These are phyloP conservation scores for Dictyostelium discoideum DNA, from an alignment of 78 protist species.

Conservation along the genomic window dicty_2.7 NC_007089.4:2115001-2115500, in stretches of 20 bases:
- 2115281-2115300: slow-evolving; percentile 15
- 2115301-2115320: slow-evolving; percentile 28
- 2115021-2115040: slow-evolving; percentile 75
- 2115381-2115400: slow-evolving; percentile 42
- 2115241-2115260: slow-evolving; percentile 50
- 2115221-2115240: background rate
- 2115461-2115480: no score
- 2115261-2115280: slow-evolving; percentile 69
- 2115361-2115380: slow-evolving; percentile 53
- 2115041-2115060: slow-evolving; percentile 38
- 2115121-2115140: slow-evolving; percentile 68
- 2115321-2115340: slow-evolving; percentile 51
- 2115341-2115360: slow-evolving; percentile 24
- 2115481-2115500: no score
- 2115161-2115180: no score
- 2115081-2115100: slow-evolving; percentile 56
- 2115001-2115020: slow-evolving; percentile 11
- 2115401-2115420: slow-evolving; percentile 51
- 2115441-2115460: no score
- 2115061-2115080: slow-evolving; percentile 58
- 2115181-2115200: no score
- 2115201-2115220: no score
- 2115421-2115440: no score
- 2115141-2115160: slow-evolving; percentile 5
- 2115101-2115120: slow-evolving; percentile 64